Evolutionary conservation across 2,329 filamentous ascomycete species (phyloP).

Genomic region (Plenodomus lindquistii): DNA sequence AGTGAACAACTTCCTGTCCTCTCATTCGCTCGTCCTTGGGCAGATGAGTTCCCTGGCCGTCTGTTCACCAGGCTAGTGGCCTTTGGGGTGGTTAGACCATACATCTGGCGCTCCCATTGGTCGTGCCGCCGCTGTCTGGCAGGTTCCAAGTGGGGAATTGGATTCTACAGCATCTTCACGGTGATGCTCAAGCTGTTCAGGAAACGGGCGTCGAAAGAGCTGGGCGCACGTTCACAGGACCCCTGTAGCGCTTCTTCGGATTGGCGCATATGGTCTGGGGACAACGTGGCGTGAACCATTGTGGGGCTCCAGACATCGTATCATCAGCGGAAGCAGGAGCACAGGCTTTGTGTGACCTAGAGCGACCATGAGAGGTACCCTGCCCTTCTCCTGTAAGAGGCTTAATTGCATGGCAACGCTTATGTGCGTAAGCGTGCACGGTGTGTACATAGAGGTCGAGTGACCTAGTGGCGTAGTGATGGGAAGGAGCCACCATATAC

Average conservation of each 20-base stretch:
- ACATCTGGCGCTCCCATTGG: not conserved
- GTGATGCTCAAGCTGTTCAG: not conserved
- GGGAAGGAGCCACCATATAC: too few relatives aligned
- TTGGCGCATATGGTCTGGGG: not conserved
- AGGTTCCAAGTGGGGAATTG: not conserved
- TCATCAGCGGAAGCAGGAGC: not conserved
- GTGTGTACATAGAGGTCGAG: too few relatives aligned
- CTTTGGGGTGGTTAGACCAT: not conserved
- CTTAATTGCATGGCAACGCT: too few relatives aligned
- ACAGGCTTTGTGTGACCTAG: not conserved
- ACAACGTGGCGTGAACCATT: not conserved
- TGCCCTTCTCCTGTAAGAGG: not conserved
- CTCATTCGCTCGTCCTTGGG: not conserved
- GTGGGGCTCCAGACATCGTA: not conserved
- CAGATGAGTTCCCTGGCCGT: not conserved
- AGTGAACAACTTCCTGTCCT: not conserved
- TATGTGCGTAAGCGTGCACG: too few relatives aligned
- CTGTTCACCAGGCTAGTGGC: not conserved
- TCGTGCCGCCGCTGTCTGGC: not conserved
- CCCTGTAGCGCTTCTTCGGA: not conserved
- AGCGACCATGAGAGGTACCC: not conserved
- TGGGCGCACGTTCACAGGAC: not conserved
- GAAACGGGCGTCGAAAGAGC: not conserved
- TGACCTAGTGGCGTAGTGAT: not conserved
- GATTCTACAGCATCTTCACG: not conserved